phyloP scores from a whole-genome alignment of 1,139 yeast species.

The Hansenula sp. region DNA sequence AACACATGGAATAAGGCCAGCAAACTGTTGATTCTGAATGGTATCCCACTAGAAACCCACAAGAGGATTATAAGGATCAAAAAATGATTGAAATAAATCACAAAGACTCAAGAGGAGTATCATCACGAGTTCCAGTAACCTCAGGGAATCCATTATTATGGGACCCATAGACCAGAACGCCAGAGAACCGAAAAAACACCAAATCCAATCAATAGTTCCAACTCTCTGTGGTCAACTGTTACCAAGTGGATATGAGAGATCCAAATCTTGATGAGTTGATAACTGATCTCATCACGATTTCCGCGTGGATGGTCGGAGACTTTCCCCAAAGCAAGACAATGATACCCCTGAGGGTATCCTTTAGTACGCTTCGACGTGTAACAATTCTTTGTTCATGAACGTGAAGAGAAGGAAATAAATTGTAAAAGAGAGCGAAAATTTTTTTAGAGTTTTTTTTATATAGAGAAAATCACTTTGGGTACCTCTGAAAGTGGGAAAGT shows the following conservation, averaged over 20 bases:
- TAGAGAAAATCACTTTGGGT: neutral
- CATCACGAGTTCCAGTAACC: neutral
- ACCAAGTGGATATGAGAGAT: neutral
- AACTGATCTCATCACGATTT: conserved; percentile 36
- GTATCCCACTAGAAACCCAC: conserved; percentile 2
- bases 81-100: neutral
- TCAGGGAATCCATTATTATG: neutral
- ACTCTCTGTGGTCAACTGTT: neutral
- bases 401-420: conserved; percentile 18
- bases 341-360: conserved; percentile 29
- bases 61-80: too few relatives aligned
- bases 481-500: neutral
- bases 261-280: conserved; percentile 17
- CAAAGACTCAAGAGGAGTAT: conserved; percentile 15
- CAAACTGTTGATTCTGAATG: neutral
- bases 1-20: neutral
- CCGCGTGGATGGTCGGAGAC: conserved; percentile 76
- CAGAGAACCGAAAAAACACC: conserved; percentile 7
- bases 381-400: conserved; percentile 71
- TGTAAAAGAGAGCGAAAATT: conserved; percentile 7
- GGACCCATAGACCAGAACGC: conserved; percentile 1
- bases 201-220: neutral
- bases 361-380: conserved; percentile 67
- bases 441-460: conserved; percentile 3
- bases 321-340: conserved; percentile 75